Evolutionary conservation across 768 basidiomycete genomes (phyloP).

Genomic region (Sistotremastrum niveocremeum): DNA sequence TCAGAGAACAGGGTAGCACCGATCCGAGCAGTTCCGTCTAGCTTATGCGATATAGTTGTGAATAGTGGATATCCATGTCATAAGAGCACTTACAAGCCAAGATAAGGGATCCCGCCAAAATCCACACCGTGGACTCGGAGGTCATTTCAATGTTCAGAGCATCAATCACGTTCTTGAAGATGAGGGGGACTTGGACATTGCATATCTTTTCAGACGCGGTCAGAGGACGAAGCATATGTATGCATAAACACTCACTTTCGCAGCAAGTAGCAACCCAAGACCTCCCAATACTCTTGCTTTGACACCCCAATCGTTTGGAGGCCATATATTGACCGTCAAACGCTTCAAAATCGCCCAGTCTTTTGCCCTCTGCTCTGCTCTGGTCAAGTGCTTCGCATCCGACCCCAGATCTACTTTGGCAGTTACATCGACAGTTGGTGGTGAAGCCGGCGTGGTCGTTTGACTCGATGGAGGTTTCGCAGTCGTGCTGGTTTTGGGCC

Average conservation of each 20-base stretch:
- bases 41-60: not conserved
- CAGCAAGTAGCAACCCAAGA: conserved; percentile 61
- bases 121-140: conserved; percentile 68
- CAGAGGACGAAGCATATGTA: not conserved
- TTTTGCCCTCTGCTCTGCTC: conserved; percentile 43
- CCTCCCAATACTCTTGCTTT: conserved; percentile 74
- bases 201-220: conserved; percentile 39
- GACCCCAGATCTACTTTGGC: conserved; percentile 1
- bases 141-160: conserved; percentile 74
- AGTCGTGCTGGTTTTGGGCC: no score
- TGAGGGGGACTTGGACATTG: conserved; percentile 95
- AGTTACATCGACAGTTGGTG: no score
- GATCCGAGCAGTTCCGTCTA: conserved; percentile 85
- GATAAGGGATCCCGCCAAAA: conserved; percentile 80
- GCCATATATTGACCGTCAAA: conserved; percentile 89
- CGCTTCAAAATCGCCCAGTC: conserved; percentile 83
- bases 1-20: conserved; percentile 86
- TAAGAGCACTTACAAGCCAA: conserved; percentile 62
- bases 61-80: not conserved
- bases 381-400: conserved; percentile 5
- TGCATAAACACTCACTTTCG: conserved; percentile 51
- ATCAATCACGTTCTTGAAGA: conserved; percentile 91
- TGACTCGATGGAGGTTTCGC: no score
- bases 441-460: no score
- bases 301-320: conserved; percentile 69